phyloP scores from a whole-genome alignment of 345 rosid species.

The Sisymbrium altissimum region DNA sequence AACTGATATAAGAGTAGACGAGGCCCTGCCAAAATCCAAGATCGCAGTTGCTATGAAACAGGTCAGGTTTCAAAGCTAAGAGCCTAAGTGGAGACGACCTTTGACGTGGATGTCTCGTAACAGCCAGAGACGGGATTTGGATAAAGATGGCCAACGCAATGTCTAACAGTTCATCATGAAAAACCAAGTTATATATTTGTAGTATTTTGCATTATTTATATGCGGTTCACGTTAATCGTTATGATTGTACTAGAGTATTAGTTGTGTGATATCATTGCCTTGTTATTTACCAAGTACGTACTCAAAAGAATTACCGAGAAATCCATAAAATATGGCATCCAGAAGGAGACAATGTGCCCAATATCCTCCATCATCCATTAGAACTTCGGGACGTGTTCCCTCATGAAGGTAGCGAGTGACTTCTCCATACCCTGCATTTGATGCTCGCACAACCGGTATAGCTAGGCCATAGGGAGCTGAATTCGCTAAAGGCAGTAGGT shows the following conservation, averaged over 20 bases:
- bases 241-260: neutral
- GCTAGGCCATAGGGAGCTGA: neutral
- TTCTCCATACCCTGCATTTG: conserved; percentile 3
- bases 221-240: no score
- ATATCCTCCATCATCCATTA: neutral
- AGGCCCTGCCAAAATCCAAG: neutral
- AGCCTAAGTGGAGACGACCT: neutral
- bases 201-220: no score
- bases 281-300: neutral
- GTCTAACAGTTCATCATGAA: neutral
- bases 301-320: neutral
- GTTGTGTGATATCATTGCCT: neutral
- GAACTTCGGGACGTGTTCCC: fast-evolving
- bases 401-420: neutral
- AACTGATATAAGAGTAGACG: neutral
- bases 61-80: conserved; percentile 9
- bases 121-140: neutral
- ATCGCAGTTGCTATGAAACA: conserved; percentile 3
- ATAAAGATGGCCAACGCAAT: neutral
- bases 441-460: conserved; percentile 8
- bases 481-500: fast-evolving
- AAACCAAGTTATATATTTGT: neutral
- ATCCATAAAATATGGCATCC: conserved; percentile 12
- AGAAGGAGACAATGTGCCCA: conserved; percentile 6
- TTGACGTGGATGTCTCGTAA: neutral